Evolutionary conservation across 139 green algal genomes (phyloP), one percentile per base, ranked within the genome.

Genomic region (Mesotaenium endlicherianum): DNA sequence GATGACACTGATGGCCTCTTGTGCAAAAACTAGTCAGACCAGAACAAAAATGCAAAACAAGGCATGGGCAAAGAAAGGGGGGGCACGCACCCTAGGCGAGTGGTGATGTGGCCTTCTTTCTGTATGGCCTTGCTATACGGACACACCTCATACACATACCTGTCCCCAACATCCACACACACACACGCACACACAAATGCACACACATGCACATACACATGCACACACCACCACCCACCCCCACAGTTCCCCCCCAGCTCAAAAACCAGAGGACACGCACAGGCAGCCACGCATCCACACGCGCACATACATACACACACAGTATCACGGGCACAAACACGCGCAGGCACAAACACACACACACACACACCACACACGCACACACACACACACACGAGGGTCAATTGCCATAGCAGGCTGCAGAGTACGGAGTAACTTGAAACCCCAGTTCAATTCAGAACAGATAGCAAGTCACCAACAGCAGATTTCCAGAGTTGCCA

Each of bases 111-210:
- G 0, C 81, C 81, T 88, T 87, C 77, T 16, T 78, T 85, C 49
- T 88, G 83, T 41, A 43, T 83, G 36, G 82, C 83, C 41, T 89
- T 36, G 5, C 84, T 88, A 39, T 69, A 88, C 3, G 83, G 83
- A 43, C 83, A 88, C 17, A 88, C 34, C 45, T 88, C 64, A 36
- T 88, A 88, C 20, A 39, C 50, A 64, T 88, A 88, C 50, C 84
- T 88, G 59, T n/a, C 55, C 34, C 0, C 34, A 1, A 40, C 55
- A 68, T 30, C 11, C 20, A 1, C 55, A 68, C 55, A 68, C 55
- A 31, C 55, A 68, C 55, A 31, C 55, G 36, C 17, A 31, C 55
- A 68, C 55, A 68, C 55, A 40, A 3, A 39, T 30, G 36, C 55
- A 68, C 55, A 31, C 55, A 31, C 55, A 68, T 26, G 20, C 55